A percentile compares a stretch with the other conserved stretches of the same genome.
Conservation (phyloP, 2,329 filamentous ascomycete species). For the Phialophora macrospora region DNA sequence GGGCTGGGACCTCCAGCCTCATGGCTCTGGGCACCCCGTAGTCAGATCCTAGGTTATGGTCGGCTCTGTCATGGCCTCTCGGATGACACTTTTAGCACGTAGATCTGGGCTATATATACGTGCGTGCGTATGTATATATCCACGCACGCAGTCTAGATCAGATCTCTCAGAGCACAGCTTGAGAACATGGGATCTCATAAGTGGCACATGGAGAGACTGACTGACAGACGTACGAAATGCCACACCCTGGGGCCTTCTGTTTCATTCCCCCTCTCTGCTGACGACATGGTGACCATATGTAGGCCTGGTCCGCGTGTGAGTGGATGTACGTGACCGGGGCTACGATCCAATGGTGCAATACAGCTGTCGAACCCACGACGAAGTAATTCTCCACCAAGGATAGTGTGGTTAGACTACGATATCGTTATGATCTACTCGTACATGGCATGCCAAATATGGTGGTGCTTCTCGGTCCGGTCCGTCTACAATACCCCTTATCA, state of each 20-base stretch:
- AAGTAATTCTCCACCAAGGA: not conserved
- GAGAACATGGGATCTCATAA: not conserved
- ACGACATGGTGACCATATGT: not conserved
- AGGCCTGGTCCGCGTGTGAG: not conserved
- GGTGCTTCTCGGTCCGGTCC: not conserved
- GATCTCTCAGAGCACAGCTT: not conserved
- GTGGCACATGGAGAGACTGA: not conserved
- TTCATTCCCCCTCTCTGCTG: not conserved
- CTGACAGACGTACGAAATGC: not conserved
- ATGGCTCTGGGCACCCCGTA: not conserved
- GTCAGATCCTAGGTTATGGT: not conserved
- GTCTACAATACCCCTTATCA: not conserved
- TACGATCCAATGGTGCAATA: not conserved
- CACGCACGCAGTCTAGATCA: not conserved
- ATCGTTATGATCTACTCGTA: not conserved
- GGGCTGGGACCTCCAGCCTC: constrained; percentile 13
- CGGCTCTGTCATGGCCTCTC: too few species aligned
- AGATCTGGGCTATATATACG: not conserved
- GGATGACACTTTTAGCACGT: not conserved
- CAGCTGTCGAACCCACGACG: not conserved
- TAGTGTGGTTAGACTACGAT: not conserved
- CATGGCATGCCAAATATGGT: too few species aligned
- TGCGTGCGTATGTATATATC: too few species aligned
- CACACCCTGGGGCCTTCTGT: not conserved
- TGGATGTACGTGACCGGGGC: not conserved